phyloP scores from a whole-genome alignment of 805 yeast genomes.

The Saccharomycopsis oosterbeekiorum region DNA sequence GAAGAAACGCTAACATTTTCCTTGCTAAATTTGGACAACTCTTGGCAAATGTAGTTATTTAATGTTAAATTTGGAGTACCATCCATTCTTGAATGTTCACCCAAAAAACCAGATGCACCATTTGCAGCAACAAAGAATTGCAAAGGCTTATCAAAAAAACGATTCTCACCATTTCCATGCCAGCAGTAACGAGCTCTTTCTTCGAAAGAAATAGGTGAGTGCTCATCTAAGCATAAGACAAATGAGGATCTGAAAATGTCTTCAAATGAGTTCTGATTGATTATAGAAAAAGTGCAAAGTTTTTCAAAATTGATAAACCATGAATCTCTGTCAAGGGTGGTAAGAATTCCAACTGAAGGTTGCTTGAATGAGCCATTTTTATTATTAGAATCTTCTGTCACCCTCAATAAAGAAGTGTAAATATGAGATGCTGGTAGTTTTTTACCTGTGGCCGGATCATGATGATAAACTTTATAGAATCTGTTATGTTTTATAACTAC shows the following conservation, averaged over 20 bases:
- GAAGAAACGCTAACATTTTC: not conserved
- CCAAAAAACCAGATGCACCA: slow-evolving; percentile 86
- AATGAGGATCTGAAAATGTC: slow-evolving; percentile 72
- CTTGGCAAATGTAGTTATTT: slow-evolving; percentile 63
- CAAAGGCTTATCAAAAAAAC: slow-evolving; percentile 86
- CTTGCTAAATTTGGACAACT: slow-evolving; percentile 39
- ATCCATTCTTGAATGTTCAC: slow-evolving; percentile 97
- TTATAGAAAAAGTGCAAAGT: slow-evolving; percentile 45
- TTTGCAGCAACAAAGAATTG: slow-evolving; percentile 75
- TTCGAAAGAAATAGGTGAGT: slow-evolving; percentile 61
- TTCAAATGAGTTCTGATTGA: slow-evolving; percentile 51
- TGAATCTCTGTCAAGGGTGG: slow-evolving; percentile 77
- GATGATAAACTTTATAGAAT: slow-evolving; percentile 68
- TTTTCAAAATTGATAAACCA: slow-evolving; percentile 56
- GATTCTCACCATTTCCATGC: slow-evolving; percentile 92
- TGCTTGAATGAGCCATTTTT: slow-evolving; percentile 15
- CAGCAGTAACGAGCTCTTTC: slow-evolving; percentile 79
- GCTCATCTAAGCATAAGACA: slow-evolving; percentile 70
- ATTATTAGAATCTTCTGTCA: slow-evolving; percentile 25
- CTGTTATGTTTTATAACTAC: slow-evolving; percentile 66
- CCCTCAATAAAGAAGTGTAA: slow-evolving; percentile 47
- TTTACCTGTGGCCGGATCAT: slow-evolving; percentile 31
- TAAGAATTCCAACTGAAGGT: slow-evolving; percentile 64
- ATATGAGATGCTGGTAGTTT: slow-evolving; percentile 39
- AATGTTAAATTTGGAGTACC: slow-evolving; percentile 90